A percentile compares a stretch with the other conserved stretches of the same genome.
phyloP scores from a whole-genome alignment of 1,139 yeast species.

The Petasospora fabianii region DNA sequence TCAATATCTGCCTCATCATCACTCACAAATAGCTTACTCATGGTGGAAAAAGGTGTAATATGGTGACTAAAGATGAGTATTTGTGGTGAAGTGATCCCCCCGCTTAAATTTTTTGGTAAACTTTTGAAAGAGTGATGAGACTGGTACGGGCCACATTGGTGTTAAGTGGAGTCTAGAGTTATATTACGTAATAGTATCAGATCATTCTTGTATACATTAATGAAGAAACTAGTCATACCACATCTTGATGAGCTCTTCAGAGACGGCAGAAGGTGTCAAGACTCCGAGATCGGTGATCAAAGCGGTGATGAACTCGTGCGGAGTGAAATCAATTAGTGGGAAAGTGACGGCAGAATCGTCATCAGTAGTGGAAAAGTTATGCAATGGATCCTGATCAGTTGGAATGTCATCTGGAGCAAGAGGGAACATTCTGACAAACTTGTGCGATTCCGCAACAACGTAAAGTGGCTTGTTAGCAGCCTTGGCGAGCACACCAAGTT shows the following conservation, averaged over 20 bases:
- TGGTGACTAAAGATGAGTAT: not conserved
- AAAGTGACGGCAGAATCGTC: conserved; percentile 34
- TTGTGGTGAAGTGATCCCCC: too few relatives aligned
- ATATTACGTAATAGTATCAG: too few relatives aligned
- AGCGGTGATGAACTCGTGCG: conserved; percentile 93
- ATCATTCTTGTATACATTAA: too few relatives aligned
- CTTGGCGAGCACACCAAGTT: conserved; percentile 89
- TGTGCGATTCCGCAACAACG: conserved; percentile 92
- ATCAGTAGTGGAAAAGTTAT: conserved; percentile 40
- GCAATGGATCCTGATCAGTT: conserved; percentile 42
- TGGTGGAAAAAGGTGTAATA: not conserved
- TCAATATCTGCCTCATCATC: conserved; percentile 13
- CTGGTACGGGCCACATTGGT: too few relatives aligned
- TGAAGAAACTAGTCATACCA: conserved; percentile 69
- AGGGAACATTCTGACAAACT: conserved; percentile 94
- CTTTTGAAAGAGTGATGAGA: too few relatives aligned
- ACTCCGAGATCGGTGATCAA: conserved; percentile 95
- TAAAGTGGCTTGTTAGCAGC: conserved; percentile 90
- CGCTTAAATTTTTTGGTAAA: too few relatives aligned
- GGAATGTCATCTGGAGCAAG: conserved; percentile 92
- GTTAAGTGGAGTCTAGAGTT: too few relatives aligned
- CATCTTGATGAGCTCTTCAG: conserved; percentile 95
- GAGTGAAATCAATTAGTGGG: conserved; percentile 83
- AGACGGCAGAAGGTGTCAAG: conserved; percentile 93
- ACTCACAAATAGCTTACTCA: conserved; percentile 19